Evolutionary conservation across 1,284 basidiomycete species (phyloP).

Genomic region (Leccinum variabile): DNA sequence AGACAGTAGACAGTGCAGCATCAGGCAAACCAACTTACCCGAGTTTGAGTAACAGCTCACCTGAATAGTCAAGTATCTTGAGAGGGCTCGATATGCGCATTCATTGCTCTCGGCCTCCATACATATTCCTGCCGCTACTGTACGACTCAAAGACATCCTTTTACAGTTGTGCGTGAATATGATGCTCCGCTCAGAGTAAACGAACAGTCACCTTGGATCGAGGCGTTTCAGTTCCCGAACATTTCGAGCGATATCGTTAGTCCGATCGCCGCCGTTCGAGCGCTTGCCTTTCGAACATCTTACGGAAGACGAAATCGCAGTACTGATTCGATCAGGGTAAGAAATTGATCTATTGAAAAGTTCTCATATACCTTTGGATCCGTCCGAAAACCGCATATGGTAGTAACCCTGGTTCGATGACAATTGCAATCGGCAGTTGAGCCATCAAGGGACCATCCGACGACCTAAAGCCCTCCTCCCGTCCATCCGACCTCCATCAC

Average conservation of each 20-base stretch:
- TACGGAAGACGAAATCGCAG: constrained; percentile 77
- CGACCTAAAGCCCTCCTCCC: too few relatives aligned
- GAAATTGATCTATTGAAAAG: constrained; percentile 12
- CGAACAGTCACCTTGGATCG: constrained; percentile 51
- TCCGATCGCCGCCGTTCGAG: constrained; percentile 47
- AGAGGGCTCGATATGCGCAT: constrained; percentile 59
- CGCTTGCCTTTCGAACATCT: constrained; percentile 72
- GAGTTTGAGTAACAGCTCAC: constrained; percentile 61
- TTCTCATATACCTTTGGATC: constrained; percentile 57
- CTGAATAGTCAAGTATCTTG: constrained; percentile 60
- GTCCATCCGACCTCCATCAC: constrained; percentile 40
- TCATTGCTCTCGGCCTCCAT: constrained; percentile 74
- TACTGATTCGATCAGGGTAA: constrained; percentile 47
- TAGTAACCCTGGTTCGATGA: constrained; percentile 69
- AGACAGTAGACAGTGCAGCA: constrained; percentile 9
- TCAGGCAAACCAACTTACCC: constrained; percentile 41
- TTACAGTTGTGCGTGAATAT: constrained; percentile 12
- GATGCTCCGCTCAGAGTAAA: constrained; percentile 3
- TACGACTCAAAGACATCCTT: constrained; percentile 78
- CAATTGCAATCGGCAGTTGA: constrained; percentile 70
- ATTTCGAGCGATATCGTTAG: constrained; percentile 45
- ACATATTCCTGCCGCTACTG: constrained; percentile 74
- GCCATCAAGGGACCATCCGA: constrained; percentile 59
- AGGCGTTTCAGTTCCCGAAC: constrained; percentile 66
- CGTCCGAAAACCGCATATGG: constrained; percentile 74